These are phyloP conservation scores for Nakazawaea wyomingensis DNA, from an alignment of 805 yeast genomes.

Conservation along the genomic window DNA sequence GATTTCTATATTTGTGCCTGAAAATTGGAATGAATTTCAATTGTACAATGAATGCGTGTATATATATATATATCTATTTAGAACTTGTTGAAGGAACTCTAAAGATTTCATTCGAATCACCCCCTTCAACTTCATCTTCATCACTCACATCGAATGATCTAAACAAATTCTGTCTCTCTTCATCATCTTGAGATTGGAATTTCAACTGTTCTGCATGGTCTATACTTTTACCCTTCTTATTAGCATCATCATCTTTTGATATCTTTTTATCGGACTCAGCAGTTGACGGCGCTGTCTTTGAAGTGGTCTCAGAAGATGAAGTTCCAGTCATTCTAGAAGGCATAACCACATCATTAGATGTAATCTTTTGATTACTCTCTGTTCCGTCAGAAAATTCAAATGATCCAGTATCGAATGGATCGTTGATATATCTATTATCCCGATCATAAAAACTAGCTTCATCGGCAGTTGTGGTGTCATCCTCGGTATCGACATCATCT, in stretches of 20 bases:
- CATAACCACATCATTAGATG: not conserved
- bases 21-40: too few species aligned
- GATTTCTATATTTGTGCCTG: too few species aligned
- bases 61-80: not conserved
- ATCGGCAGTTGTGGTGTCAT: conserved; percentile 35
- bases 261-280: too few species aligned
- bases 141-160: conserved; percentile 36
- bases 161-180: conserved; percentile 35
- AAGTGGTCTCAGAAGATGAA: too few species aligned
- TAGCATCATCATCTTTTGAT: conserved; percentile 12
- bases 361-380: too few species aligned
- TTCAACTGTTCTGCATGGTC: too few species aligned
- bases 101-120: conserved; percentile 20
- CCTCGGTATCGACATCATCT: conserved; percentile 28
- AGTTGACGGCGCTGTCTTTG: too few species aligned
- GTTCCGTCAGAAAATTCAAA: conserved; percentile 13
- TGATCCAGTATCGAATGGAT: conserved; percentile 6
- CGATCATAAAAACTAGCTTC: conserved; percentile 18
- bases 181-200: conserved; percentile 20
- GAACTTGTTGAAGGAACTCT: conserved; percentile 13
- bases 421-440: conserved; percentile 7
- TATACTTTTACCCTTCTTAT: too few species aligned
- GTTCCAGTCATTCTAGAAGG: too few species aligned
- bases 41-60: too few species aligned
- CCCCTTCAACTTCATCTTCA: conserved; percentile 29